phyloP scores from a whole-genome alignment of 441 rosid species.

The Pelargonium cotyledonis region DNA sequence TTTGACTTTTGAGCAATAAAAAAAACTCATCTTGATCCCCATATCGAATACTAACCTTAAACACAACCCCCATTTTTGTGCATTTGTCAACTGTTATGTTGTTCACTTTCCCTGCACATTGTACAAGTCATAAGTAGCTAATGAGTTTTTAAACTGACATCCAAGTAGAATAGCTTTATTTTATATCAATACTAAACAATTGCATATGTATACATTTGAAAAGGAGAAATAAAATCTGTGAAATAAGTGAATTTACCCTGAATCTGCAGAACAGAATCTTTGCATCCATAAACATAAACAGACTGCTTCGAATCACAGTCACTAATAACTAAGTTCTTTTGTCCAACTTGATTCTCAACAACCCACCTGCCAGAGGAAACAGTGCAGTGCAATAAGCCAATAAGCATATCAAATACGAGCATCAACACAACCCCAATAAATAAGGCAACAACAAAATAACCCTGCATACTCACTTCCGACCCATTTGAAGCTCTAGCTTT shows the following conservation, averaged over 20 bases:
- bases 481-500: slow-evolving; percentile 90
- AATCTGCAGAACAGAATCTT: slow-evolving; percentile 92
- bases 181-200: slow-evolving; percentile 6
- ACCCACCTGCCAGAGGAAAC: slow-evolving; percentile 59
- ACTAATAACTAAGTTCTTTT: slow-evolving; percentile 68
- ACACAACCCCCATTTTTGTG: slow-evolving; percentile 85
- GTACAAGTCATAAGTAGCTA: slow-evolving; percentile 15
- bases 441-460: slow-evolving; percentile 10
- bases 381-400: slow-evolving; percentile 13
- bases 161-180: neutral
- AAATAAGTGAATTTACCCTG: slow-evolving; percentile 42
- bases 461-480: slow-evolving; percentile 69
- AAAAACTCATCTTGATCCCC: slow-evolving; percentile 1
- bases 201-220: neutral
- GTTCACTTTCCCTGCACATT: slow-evolving; percentile 82
- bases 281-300: slow-evolving; percentile 89
- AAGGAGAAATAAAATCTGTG: neutral
- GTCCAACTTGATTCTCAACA: slow-evolving; percentile 90
- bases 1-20: slow-evolving; percentile 3
- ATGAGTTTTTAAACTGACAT: slow-evolving; percentile 9
- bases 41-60: slow-evolving; percentile 49
- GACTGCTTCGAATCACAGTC: slow-evolving; percentile 91
- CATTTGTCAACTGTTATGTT: slow-evolving; percentile 94
- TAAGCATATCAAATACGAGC: slow-evolving; percentile 5
- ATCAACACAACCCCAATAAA: slow-evolving; percentile 9